Conservation (phyloP, 139 green algal genomes). For the Picochlorum sp. region DNA sequence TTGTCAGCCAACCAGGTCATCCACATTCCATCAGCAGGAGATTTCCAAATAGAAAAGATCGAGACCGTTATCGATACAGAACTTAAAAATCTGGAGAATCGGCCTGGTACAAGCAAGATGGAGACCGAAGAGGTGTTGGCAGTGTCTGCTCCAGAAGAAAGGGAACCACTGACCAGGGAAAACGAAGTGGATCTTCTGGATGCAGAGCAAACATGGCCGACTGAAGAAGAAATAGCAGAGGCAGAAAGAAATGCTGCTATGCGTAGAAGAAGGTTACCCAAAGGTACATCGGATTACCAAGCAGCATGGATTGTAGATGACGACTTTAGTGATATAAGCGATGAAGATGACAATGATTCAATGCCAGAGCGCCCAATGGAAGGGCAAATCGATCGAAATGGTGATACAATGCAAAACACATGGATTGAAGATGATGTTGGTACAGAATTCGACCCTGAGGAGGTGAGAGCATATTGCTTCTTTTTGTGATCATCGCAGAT, state of each 20-base stretch:
- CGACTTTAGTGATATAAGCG: conserved; percentile 15
- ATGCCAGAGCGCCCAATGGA: conserved; percentile 9
- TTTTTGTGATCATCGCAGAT: no score
- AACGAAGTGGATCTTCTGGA: conserved; percentile 44
- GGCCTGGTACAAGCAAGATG: conserved; percentile 8
- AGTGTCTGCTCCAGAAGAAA: conserved; percentile 25
- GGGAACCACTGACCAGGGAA: conserved; percentile 48
- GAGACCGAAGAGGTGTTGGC: conserved; percentile 34
- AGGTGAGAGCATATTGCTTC: no score
- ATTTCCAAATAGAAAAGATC: conserved; percentile 65
- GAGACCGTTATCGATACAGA: conserved; percentile 26
- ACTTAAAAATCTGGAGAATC: not conserved
- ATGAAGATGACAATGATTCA: conserved; percentile 16
- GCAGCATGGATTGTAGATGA: conserved; percentile 82
- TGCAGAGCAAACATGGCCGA: conserved; percentile 89
- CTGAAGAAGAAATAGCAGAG: conserved; percentile 48
- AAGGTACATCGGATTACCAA: conserved; percentile 87
- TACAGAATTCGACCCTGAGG: conserved; percentile 29
- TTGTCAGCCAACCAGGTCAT: conserved; percentile 67
- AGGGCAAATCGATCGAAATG: not conserved
- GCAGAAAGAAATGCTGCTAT: conserved; percentile 15
- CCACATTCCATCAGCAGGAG: conserved; percentile 58
- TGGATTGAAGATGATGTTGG: conserved; percentile 5
- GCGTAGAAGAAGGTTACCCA: conserved; percentile 36
- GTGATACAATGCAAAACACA: not conserved